These are phyloP conservation scores for Phalaenopsis hybrid DNA, from an alignment of 116 monocot species.

Conservation along the genomic window DNA sequence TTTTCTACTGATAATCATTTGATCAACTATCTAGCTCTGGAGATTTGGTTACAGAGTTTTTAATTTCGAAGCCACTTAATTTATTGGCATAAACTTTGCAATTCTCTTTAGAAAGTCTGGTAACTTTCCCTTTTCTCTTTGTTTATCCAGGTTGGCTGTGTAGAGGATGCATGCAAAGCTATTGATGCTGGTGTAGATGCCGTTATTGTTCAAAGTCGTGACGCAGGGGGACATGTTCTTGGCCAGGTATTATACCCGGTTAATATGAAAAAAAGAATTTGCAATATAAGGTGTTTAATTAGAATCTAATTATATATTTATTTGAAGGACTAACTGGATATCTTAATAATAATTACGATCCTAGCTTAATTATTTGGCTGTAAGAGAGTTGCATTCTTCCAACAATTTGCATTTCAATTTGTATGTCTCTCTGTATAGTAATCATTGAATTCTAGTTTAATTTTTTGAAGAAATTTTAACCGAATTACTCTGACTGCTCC, in stretches of 20 bases:
- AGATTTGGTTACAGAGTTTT: neutral
- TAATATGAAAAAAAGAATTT: neutral
- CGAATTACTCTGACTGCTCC: neutral
- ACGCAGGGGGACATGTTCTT: slow-evolving; percentile 72
- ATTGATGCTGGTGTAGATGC: slow-evolving; percentile 65
- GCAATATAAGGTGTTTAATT: neutral
- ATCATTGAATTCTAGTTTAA: neutral
- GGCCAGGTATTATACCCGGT: slow-evolving; percentile 41
- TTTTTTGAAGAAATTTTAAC: neutral
- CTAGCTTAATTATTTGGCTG: neutral
- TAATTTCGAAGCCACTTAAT: neutral
- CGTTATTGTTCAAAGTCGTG: slow-evolving; percentile 69
- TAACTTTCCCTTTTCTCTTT: neutral
- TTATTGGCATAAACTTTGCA: neutral
- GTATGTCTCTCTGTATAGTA: neutral
- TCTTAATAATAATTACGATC: neutral
- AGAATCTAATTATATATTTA: neutral
- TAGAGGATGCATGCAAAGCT: slow-evolving; percentile 63
- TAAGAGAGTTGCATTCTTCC: neutral
- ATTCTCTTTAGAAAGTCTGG: neutral
- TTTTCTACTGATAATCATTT: neutral
- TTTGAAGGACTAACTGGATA: neutral
- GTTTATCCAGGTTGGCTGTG: slow-evolving; percentile 40
- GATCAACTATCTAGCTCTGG: neutral
- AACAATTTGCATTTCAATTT: neutral